Conservation (phyloP, 2,329 filamentous ascomycete genomes). For the Epichloe typhina region DNA sequence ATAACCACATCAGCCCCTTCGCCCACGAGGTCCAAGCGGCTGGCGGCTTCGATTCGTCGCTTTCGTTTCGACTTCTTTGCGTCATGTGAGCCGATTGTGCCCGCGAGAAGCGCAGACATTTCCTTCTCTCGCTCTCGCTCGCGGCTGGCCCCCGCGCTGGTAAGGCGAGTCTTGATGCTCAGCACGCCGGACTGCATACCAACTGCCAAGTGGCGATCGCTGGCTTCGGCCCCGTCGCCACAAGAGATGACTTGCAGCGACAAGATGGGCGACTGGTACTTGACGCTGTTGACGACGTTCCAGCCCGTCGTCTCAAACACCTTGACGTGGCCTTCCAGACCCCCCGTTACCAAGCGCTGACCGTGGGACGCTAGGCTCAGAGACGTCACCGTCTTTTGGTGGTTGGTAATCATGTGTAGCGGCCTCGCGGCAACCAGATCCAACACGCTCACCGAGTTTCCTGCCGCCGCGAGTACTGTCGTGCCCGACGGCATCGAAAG, state of each 20-base stretch:
- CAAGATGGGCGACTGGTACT: conserved; percentile 85
- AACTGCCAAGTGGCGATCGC: conserved; percentile 87
- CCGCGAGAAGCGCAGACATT: conserved; percentile 70
- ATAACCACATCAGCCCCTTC: conserved; percentile 84
- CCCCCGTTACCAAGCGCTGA: conserved; percentile 75
- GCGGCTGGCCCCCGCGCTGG: conserved; percentile 64
- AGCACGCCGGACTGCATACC: conserved; percentile 92
- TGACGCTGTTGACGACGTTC: conserved; percentile 91
- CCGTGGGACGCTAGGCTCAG: conserved; percentile 71
- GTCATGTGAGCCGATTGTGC: conserved; percentile 67
- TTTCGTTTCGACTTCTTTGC: conserved; percentile 58
- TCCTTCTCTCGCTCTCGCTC: conserved; percentile 68
- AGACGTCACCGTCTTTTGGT: conserved; percentile 94
- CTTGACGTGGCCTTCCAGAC: conserved; percentile 91
- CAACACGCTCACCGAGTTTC: conserved; percentile 77
- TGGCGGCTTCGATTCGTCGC: conserved; percentile 30
- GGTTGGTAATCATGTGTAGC: conserved; percentile 75
- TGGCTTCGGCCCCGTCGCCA: conserved; percentile 29
- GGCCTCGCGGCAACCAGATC: conserved; percentile 87
- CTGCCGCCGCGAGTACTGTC: conserved; percentile 71
- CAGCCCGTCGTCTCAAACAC: conserved; percentile 87
- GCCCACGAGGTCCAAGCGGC: conserved; percentile 64
- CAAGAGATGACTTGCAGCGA: conserved; percentile 59
- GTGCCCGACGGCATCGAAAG: conserved; percentile 78
- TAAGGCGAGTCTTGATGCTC: conserved; percentile 77